Evolutionary conservation across 2,329 filamentous ascomycete species (phyloP).

Genomic region (Gnomoniopsis smithogilvyi): DNA sequence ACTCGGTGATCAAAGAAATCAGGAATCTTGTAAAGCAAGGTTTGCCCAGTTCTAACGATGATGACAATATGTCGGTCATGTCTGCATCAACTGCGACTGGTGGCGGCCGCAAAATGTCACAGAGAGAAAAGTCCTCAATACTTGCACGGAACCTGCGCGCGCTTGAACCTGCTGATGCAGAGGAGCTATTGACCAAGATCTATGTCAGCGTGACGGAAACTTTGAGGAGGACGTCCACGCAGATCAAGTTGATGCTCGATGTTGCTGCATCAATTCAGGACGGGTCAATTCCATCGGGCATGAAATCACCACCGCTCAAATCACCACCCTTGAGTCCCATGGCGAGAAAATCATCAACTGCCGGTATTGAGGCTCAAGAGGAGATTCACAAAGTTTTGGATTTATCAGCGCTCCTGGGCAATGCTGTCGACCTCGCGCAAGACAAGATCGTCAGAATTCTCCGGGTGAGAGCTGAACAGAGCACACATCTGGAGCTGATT

Average conservation of each 20-base stretch:
- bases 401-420: constrained; percentile 72
- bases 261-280: constrained; percentile 74
- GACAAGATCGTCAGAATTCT: constrained; percentile 73
- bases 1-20: constrained; percentile 80
- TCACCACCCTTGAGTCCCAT: constrained; percentile 53
- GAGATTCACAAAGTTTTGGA: constrained; percentile 76
- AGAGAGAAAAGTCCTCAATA: constrained; percentile 86
- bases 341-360: constrained; percentile 34
- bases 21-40: constrained; percentile 79
- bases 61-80: constrained; percentile 87
- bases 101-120: constrained; percentile 60
- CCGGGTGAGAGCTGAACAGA: constrained; percentile 73
- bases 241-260: constrained; percentile 92
- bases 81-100: constrained; percentile 74
- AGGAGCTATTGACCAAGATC: constrained; percentile 75
- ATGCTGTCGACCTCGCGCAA: constrained; percentile 77
- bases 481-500: constrained; percentile 61
- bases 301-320: constrained; percentile 45
- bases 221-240: constrained; percentile 77
- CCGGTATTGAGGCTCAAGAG: constrained; percentile 57
- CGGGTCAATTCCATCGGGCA: constrained; percentile 31
- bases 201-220: constrained; percentile 89
- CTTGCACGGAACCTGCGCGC: constrained; percentile 84
- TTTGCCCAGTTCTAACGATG: constrained; percentile 88
- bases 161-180: constrained; percentile 79